These are phyloP conservation scores for Fragaria ananassa DNA, from an alignment of 306 rosid species.

Conservation along the genomic window DNA sequence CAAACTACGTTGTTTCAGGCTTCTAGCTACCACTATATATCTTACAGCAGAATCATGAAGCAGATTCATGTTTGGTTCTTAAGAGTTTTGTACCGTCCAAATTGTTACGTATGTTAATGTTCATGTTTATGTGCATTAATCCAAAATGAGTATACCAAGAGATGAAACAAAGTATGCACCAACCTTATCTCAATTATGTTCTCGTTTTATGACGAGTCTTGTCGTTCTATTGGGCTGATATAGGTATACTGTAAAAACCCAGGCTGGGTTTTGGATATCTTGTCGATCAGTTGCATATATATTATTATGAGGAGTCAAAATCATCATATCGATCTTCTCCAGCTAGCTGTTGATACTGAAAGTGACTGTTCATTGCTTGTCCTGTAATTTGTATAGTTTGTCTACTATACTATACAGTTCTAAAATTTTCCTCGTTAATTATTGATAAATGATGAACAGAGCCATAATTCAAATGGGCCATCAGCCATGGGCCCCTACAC, in stretches of 20 bases:
- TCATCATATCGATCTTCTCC: background rate
- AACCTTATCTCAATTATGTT: background rate
- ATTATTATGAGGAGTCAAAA: background rate
- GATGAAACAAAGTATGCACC: background rate
- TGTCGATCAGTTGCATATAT: background rate
- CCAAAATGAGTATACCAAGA: background rate
- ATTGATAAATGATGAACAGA: no score
- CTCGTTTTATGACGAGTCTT: background rate
- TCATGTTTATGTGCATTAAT: background rate
- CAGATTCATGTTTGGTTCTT: background rate
- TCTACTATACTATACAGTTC: no score
- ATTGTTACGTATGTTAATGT: background rate
- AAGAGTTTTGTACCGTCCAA: background rate
- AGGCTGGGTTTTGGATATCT: background rate
- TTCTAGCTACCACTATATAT: background rate
- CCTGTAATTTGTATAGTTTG: no score
- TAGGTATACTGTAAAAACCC: background rate
- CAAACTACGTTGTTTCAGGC: background rate
- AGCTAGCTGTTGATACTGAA: background rate
- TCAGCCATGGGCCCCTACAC: background rate
- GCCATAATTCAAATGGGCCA: background rate
- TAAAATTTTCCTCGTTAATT: no score
- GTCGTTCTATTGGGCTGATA: background rate
- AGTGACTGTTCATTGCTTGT: background rate
- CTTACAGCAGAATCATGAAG: background rate